phyloP scores from a whole-genome alignment of 2,329 filamentous ascomycete genomes.

The Pezicula radicicola region DNA sequence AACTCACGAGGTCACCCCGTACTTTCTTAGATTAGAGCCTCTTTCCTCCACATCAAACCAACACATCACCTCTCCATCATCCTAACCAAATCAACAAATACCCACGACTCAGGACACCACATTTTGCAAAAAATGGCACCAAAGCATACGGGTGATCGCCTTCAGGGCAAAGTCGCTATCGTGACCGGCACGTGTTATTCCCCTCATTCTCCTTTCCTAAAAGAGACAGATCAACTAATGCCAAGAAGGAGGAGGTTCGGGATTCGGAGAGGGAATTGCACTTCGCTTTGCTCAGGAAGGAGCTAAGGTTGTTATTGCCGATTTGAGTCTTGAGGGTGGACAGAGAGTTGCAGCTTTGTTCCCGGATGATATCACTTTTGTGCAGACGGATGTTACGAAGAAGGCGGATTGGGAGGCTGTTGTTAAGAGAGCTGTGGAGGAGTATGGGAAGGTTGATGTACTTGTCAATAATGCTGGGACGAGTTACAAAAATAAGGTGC shows the following conservation, averaged over 20 bases:
- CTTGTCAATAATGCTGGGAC: constrained; percentile 61
- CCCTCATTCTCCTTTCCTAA: not conserved
- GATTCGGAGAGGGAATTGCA: constrained; percentile 62
- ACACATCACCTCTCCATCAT: too few relatives aligned
- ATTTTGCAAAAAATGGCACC: not conserved
- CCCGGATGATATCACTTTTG: constrained; percentile 31
- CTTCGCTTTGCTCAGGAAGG: constrained; percentile 58
- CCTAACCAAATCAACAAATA: too few relatives aligned
- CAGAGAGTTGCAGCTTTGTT: constrained; percentile 38
- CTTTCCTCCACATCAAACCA: too few relatives aligned
- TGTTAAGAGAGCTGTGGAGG: constrained; percentile 40
- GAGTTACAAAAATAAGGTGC: constrained; percentile 54
- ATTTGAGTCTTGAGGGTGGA: constrained; percentile 54
- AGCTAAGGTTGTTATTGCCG: constrained; percentile 57
- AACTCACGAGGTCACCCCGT: too few relatives aligned
- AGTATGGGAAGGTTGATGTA: constrained; percentile 51
- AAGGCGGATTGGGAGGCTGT: constrained; percentile 50
- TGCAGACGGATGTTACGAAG: constrained; percentile 47
- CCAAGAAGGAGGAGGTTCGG: constrained; percentile 50
- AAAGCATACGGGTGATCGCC: constrained; percentile 23
- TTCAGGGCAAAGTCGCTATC: constrained; percentile 53
- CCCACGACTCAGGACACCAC: too few relatives aligned
- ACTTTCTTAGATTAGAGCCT: too few relatives aligned
- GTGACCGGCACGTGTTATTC: constrained; percentile 41
- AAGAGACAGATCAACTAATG: not conserved